Percentiles rank a stretch among this genome's conserved stretches.
These are phyloP conservation scores for Coemansia sp. DNA, from an alignment of 192 early-diverging fungal species.

Conservation along the genomic window DNA sequence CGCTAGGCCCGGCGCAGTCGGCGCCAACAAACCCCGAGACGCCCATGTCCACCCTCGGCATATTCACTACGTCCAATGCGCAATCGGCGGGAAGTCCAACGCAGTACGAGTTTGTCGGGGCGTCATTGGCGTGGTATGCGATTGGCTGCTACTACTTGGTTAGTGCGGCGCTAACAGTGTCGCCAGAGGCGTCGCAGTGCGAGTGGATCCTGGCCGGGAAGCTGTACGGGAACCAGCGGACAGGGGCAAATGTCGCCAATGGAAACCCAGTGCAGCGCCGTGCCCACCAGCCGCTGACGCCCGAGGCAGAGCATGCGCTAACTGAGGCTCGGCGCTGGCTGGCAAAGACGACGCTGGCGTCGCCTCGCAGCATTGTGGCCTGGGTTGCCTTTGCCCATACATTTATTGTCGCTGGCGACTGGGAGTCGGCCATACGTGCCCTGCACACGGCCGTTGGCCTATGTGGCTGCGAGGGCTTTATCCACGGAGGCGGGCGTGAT, in stretches of 20 bases:
- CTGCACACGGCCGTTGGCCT: conserved; percentile 42
- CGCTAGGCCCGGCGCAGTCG: conserved; percentile 31
- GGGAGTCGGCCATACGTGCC: conserved; percentile 47
- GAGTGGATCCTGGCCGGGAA: conserved; percentile 35
- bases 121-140: conserved; percentile 48
- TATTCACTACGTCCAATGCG: conserved; percentile 28
- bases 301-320: conserved; percentile 33
- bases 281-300: conserved; percentile 13
- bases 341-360: conserved; percentile 42
- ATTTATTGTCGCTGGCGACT: conserved; percentile 40
- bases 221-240: conserved; percentile 4
- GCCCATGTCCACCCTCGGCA: conserved; percentile 21
- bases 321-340: conserved; percentile 45
- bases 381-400: conserved; percentile 50
- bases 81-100: conserved; percentile 34
- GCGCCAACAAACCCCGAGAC: conserved; percentile 21
- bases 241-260: background rate
- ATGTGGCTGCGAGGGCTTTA: conserved; percentile 41
- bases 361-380: conserved; percentile 40
- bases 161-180: conserved; percentile 14
- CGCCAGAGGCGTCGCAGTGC: conserved; percentile 7
- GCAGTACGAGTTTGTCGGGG: conserved; percentile 46
- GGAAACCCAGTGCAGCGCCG: too few relatives aligned
- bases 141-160: conserved; percentile 48
- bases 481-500: conserved; percentile 31